phyloP scores from a whole-genome alignment of 331 rosid species.

The Telfairia occidentalis region DNA sequence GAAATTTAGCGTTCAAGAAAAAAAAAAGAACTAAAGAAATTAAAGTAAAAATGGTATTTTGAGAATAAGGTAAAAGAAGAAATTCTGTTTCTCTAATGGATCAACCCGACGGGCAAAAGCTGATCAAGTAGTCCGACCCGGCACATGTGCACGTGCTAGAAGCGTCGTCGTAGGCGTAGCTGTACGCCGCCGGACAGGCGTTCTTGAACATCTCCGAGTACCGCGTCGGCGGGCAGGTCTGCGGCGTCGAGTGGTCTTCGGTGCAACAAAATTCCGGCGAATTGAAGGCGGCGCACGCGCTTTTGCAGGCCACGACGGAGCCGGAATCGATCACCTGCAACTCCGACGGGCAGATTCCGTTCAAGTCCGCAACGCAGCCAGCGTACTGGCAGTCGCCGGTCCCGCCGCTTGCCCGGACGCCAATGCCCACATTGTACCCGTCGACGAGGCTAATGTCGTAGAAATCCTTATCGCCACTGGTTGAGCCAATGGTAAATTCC shows the following conservation, averaged over 20 bases:
- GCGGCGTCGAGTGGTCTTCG: constrained; percentile 56
- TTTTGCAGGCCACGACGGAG: constrained; percentile 66
- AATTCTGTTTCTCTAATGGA: background rate
- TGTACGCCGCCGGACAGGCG: constrained; percentile 79
- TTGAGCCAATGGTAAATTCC: constrained; percentile 47
- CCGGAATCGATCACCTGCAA: constrained; percentile 30
- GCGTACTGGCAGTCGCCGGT: constrained; percentile 82
- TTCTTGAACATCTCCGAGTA: constrained; percentile 70
- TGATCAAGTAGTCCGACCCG: constrained; percentile 50
- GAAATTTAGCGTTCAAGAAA: too few species aligned
- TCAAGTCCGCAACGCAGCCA: constrained; percentile 69
- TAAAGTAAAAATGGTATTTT: background rate
- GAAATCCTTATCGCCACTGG: constrained; percentile 40
- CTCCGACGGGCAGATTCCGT: constrained; percentile 51
- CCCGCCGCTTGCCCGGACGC: constrained; percentile 56
- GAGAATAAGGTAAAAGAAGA: background rate
- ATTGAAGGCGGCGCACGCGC: constrained; percentile 74
- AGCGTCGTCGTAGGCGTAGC: constrained; percentile 87
- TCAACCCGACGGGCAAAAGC: constrained; percentile 50
- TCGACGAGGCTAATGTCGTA: constrained; percentile 92
- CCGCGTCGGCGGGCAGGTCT: constrained; percentile 59
- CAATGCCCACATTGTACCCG: constrained; percentile 85
- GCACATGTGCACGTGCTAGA: constrained; percentile 81
- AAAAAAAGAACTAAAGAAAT: background rate
- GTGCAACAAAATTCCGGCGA: constrained; percentile 69